phyloP scores from a whole-genome alignment of 2,329 filamentous ascomycete species.

The Cryphonectria carpinicola region DNA sequence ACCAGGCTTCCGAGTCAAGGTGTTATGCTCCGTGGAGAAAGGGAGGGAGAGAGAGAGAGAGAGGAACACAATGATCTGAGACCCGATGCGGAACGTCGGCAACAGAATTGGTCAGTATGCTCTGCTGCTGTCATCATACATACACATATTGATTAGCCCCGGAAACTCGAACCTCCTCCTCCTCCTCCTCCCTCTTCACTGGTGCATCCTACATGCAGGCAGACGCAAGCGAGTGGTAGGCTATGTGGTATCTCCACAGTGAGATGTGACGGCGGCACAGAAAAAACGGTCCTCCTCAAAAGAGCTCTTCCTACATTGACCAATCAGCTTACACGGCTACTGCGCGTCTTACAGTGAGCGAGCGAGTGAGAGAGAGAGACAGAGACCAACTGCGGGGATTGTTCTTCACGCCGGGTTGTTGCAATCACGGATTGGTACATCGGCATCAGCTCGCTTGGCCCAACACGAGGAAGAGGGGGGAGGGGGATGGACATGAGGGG shows the following conservation, averaged over 20 bases:
- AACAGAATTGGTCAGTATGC: not conserved
- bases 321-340: constrained; percentile 23
- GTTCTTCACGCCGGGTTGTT: not conserved
- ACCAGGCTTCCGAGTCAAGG: not conserved
- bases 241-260: not conserved
- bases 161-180: not conserved
- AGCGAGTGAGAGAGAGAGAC: too few species aligned
- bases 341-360: not conserved
- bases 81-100: not conserved
- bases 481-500: constrained; percentile 2
- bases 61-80: not conserved
- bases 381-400: constrained; percentile 8
- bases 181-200: not conserved
- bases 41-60: not conserved
- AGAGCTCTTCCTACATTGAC: constrained; percentile 1
- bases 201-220: not conserved
- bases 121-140: not conserved
- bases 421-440: not conserved
- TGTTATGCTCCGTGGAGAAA: not conserved
- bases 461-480: not conserved
- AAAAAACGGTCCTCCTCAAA: not conserved
- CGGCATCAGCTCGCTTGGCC: constrained; percentile 15
- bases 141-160: not conserved
- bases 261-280: not conserved
- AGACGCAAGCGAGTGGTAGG: not conserved